phyloP scores from a whole-genome alignment of 2,329 filamentous ascomycete genomes.

The Albifimbria verrucaria region DNA sequence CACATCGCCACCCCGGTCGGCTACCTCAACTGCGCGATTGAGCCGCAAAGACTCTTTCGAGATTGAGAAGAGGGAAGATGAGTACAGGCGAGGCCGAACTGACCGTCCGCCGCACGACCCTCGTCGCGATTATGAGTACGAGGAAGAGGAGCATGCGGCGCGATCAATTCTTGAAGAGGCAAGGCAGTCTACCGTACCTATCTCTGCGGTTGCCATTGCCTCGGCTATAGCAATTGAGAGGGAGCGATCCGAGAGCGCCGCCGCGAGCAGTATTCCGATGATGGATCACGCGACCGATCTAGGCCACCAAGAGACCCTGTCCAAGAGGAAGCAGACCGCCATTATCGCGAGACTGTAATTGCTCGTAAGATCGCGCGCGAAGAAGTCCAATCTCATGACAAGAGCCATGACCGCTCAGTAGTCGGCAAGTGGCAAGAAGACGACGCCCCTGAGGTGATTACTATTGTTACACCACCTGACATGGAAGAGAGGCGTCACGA shows the following conservation, averaged over 20 bases:
- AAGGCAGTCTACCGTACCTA: conserved; percentile 45
- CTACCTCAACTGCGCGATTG: conserved; percentile 31
- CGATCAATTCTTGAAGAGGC: conserved; percentile 42
- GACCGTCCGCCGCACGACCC: conserved; percentile 14
- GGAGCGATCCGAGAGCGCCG: conserved; percentile 29
- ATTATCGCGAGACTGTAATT: conserved; percentile 53
- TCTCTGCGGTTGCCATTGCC: conserved; percentile 43
- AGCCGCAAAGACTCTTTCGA: conserved; percentile 51
- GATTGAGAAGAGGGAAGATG: conserved; percentile 31
- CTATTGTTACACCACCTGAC: conserved; percentile 54
- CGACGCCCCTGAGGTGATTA: conserved; percentile 32
- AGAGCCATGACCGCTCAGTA: conserved; percentile 51
- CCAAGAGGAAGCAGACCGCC: conserved; percentile 55
- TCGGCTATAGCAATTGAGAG: conserved; percentile 43
- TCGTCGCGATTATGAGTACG: conserved; percentile 20
- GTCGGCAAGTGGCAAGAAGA: conserved; percentile 49
- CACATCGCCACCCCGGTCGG: conserved; percentile 25
- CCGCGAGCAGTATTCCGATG: conserved; percentile 27
- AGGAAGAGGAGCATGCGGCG: conserved; percentile 41
- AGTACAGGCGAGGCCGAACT: conserved; percentile 20
- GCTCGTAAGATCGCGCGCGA: conserved; percentile 53
- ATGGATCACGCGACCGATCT: conserved; percentile 29
- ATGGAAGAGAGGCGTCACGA: conserved; percentile 39
- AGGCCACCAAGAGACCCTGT: conserved; percentile 38
- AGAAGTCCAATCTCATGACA: conserved; percentile 49